These are phyloP conservation scores for Globisporangium radiosum DNA, from an alignment of 352 stramenopile species.

Conservation along the genomic window DNA sequence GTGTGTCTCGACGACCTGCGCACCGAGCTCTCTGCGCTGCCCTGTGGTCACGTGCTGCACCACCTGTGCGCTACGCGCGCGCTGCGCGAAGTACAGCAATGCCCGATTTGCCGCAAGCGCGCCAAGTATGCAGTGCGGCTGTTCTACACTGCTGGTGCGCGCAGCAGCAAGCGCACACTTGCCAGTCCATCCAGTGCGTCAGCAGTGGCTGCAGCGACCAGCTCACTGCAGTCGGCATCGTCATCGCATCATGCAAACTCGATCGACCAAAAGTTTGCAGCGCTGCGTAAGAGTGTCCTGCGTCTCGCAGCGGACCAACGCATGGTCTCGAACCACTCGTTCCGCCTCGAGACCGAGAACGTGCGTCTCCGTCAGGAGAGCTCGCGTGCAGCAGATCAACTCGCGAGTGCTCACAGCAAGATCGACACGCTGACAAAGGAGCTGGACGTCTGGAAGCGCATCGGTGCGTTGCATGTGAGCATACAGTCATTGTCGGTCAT, in stretches of 20 bases:
- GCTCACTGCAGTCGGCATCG: neutral
- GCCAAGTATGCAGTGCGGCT: constrained; percentile 15
- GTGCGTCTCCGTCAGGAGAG: constrained; percentile 20
- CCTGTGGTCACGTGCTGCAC: constrained; percentile 43
- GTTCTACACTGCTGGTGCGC: constrained; percentile 17
- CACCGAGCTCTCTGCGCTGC: constrained; percentile 21
- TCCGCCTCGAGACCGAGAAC: constrained; percentile 23
- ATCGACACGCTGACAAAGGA: constrained; percentile 19
- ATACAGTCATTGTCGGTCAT: too few species aligned
- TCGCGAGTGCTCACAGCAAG: constrained; percentile 17
- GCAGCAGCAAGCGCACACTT: neutral
- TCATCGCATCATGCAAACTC: neutral
- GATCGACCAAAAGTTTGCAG: constrained; percentile 14
- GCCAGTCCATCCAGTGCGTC: neutral
- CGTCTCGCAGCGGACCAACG: constrained; percentile 18
- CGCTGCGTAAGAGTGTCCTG: constrained; percentile 19
- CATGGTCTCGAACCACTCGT: constrained; percentile 27
- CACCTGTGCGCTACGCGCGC: constrained; percentile 17
- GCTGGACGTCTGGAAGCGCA: constrained; percentile 25
- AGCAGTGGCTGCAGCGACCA: neutral
- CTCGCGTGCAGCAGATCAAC: constrained; percentile 12
- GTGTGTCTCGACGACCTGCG: constrained; percentile 38
- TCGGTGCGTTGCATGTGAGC: constrained; percentile 17
- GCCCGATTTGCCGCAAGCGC: constrained; percentile 30
- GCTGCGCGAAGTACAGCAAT: constrained; percentile 15